Percentiles rank a stretch among this genome's conserved stretches.
Evolutionary conservation across 495 filamentous ascomycete genomes (phyloP).

Genomic region (Copromyces sp.): DNA sequence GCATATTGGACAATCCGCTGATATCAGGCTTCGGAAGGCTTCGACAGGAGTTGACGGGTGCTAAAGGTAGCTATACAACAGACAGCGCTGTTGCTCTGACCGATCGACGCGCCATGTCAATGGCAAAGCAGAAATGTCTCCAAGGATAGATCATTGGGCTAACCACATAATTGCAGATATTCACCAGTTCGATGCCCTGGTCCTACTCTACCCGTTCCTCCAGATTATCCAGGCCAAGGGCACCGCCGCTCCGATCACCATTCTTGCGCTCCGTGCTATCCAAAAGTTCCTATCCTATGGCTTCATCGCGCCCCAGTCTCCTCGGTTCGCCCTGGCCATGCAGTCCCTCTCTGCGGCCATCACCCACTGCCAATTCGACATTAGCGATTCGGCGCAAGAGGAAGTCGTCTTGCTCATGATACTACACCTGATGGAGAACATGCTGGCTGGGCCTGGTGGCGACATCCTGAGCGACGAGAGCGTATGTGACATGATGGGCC

Average conservation of each 20-base stretch:
- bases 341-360: slow-evolving; percentile 88
- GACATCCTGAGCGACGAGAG: slow-evolving; percentile 90
- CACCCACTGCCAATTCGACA: slow-evolving; percentile 96
- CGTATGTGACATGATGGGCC: slow-evolving; percentile 99
- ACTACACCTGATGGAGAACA: slow-evolving; percentile 93
- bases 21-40: slow-evolving; percentile 91
- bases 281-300: slow-evolving; percentile 96
- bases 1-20: slow-evolving; percentile 95
- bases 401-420: slow-evolving; percentile 92
- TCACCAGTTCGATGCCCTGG: slow-evolving; percentile 75
- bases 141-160: slow-evolving; percentile 1
- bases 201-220: slow-evolving; percentile 87
- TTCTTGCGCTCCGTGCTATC: slow-evolving; percentile 86
- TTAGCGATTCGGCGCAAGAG: slow-evolving; percentile 85
- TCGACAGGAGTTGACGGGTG: slow-evolving; percentile 79
- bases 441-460: slow-evolving; percentile 87
- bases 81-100: background rate
- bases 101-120: background rate
- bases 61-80: slow-evolving; percentile 48
- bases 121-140: background rate
- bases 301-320: slow-evolving; percentile 72
- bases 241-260: slow-evolving; percentile 91
- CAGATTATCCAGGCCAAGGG: slow-evolving; percentile 96
- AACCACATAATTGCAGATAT: slow-evolving; percentile 50
- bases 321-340: slow-evolving; percentile 82